Base-by-base conservation (phyloP, 257 asterid genomes). In the Catharanthus roseus region DNA sequence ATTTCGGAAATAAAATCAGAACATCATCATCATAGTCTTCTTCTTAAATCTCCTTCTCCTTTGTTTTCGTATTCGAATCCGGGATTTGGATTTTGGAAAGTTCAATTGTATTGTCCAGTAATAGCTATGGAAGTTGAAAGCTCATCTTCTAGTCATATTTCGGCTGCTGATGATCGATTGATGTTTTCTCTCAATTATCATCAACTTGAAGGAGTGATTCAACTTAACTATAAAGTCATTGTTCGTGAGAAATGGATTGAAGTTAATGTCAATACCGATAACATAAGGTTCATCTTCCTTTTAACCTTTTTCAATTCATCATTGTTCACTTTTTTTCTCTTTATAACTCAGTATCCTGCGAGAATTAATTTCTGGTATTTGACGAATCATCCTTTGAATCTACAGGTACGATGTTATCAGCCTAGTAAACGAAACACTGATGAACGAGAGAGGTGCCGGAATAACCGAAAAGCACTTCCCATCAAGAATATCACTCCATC, bases 191-290 rank as follows among this genome's bases (percentile, higher is more conserved):
- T 92, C 3, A 88, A 88, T 50, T 85, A 82, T 72, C 95, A 92
- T 64, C 96, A 92, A 33, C 82, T 92, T 0, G 97, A 92, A 76
- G 97, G 95, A 0, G 96, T 92, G 42, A 88, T 92, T 29, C 98
- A 92, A 83, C 72, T 90, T 3, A 90, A 92, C 61, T 68, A 85
- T 65, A 86, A 47, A 80, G 90, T 88, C 45, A 53, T 56, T 0
- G 41, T 86, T 69, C 72, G 71, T 10, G 95, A 87, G 4, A 90
- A 82, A 58, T 90, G 89, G 95, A 83, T 86, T 47, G 96, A 92
- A 23, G 86, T 92, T 29, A 80, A 38, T 73, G 85, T 90, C 19
- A 82, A 90, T 73, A 86, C 85, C 0, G 97, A 92, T 62, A 92
- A 92, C 74, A 86, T 90, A 67, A 88, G 97, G 96, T 91, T 65